phyloP scores from a whole-genome alignment of 1,284 basidiomycete genomes.

The Taiwanofungus camphoratus region DNA sequence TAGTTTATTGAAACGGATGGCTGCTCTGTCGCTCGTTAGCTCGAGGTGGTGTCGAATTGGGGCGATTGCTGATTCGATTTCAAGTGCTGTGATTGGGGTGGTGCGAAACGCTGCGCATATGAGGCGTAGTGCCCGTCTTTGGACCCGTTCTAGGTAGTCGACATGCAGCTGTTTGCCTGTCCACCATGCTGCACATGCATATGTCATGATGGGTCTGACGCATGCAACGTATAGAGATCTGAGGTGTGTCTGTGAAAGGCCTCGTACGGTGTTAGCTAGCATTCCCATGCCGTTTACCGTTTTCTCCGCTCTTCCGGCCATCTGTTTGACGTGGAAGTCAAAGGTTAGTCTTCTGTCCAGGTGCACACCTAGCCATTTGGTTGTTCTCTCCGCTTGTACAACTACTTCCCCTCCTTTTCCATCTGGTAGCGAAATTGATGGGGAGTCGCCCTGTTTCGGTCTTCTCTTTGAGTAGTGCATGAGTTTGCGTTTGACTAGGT shows the following conservation, averaged over 20 bases:
- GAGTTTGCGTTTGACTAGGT: constrained; percentile 4
- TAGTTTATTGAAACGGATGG: constrained; percentile 3
- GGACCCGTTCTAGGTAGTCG: constrained; percentile 1
- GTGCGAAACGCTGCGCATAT: constrained; percentile 3
- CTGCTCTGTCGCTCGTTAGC: background rate
- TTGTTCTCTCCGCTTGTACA: background rate
- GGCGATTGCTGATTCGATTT: constrained; percentile 3
- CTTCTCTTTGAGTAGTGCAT: constrained; percentile 2
- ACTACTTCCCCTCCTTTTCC: background rate
- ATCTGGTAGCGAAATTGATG: constrained; percentile 1
- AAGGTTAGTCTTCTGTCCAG: constrained; percentile 9
- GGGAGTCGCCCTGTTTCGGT: background rate
- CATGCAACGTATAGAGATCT: constrained; percentile 8
- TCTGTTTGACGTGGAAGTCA: constrained; percentile 4
- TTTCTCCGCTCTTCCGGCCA: constrained; percentile 5
- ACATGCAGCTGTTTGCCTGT: constrained; percentile 2
- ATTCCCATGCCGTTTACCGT: constrained; percentile 4
- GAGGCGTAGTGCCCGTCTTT: background rate
- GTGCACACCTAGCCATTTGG: constrained; percentile 11
- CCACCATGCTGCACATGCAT: constrained; percentile 3
- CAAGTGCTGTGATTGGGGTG: background rate
- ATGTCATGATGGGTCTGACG: constrained; percentile 8
- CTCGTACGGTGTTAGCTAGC: constrained; percentile 9
- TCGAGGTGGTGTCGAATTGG: constrained; percentile 3
- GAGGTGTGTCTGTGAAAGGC: constrained; percentile 7